These are phyloP conservation scores for Suillus occidentalis DNA, from an alignment of 768 basidiomycete genomes.

Conservation along the genomic window DNA sequence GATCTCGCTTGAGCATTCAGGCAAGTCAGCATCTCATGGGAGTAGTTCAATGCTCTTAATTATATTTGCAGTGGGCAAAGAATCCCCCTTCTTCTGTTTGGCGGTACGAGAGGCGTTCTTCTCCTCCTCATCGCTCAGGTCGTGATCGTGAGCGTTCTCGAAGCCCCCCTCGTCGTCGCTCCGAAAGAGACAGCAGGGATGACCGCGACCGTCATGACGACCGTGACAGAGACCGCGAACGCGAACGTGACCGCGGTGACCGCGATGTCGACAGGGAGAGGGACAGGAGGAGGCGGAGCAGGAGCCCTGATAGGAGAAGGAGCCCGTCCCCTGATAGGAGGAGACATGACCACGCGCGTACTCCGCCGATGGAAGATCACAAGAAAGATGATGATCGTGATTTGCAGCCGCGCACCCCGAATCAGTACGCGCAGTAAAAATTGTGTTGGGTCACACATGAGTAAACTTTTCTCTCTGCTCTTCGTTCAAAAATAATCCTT, in stretches of 20 bases:
- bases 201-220: slow-evolving; percentile 39
- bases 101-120: slow-evolving; percentile 66
- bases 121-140: slow-evolving; percentile 39
- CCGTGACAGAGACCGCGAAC: slow-evolving; percentile 27
- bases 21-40: slow-evolving; percentile 32
- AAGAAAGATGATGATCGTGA: slow-evolving; percentile 52
- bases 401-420: slow-evolving; percentile 47
- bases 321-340: slow-evolving; percentile 46
- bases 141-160: slow-evolving; percentile 51
- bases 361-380: slow-evolving; percentile 45
- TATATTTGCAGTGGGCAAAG: slow-evolving; percentile 68
- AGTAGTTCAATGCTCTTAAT: not conserved
- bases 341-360: slow-evolving; percentile 50
- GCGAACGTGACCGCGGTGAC: slow-evolving; percentile 37
- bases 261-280: slow-evolving; percentile 40
- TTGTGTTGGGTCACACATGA: not conserved
- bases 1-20: slow-evolving; percentile 73
- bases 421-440: slow-evolving; percentile 46
- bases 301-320: slow-evolving; percentile 47
- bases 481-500: not conserved
- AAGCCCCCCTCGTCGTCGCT: slow-evolving; percentile 47
- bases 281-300: slow-evolving; percentile 51
- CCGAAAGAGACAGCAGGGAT: slow-evolving; percentile 34
- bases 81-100: slow-evolving; percentile 82
- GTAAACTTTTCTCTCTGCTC: not conserved